Base-by-base conservation (phyloP, 2,329 filamentous ascomycete species). In the Huntiella moniliformis region DNA sequence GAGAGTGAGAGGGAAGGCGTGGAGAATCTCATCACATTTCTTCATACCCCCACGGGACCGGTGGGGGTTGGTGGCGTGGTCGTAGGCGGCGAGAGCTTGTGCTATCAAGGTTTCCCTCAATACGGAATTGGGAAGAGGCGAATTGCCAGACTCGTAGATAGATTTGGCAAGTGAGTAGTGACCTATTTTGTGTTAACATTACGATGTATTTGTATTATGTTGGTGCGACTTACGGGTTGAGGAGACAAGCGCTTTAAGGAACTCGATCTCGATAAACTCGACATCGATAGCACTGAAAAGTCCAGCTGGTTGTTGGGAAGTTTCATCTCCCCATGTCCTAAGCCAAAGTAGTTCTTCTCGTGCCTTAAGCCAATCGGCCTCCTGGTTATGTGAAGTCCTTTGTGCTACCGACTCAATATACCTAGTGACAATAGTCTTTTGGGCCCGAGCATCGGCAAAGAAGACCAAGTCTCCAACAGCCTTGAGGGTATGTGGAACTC, bases 1-100 rank as follows among this genome's bases (percentile, higher is more conserved):
- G 41, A 84, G 68, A 5, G 73, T 70, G 17, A 64, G 59, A 3
- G 73, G 72, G 53, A 86, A 82, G 1, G 78, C 66, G 35, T 72
- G 67, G 36, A 85, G 65, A 51, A 83, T 80, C 42, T 85, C 79
- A 52, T 79, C 70, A 39, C 81, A 84, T 58, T 77, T 83, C 60
- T 83, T 84, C 54, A 91, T 68, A 0, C 79, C 79, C 12, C 83
- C 83, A 52, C 82, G 70, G 2, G 73, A 82, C 46, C 74, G 74
- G 54, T 88, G 86, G 1, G 81, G 80, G 54, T 91, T 91, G 16
- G 79, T 82, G 3, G 83, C 82, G 56, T 83, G 83, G 55, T 91
- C 83, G 56, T 86, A 91, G 3, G 79, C 72, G 45, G 72, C 67
- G 63, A 86, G 70, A 1, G 79, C 78, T 40, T 75, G 67, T 1